These are phyloP conservation scores for Penicillium cinerascens DNA, from an alignment of 495 filamentous ascomycete species.

Conservation along the genomic window DNA sequence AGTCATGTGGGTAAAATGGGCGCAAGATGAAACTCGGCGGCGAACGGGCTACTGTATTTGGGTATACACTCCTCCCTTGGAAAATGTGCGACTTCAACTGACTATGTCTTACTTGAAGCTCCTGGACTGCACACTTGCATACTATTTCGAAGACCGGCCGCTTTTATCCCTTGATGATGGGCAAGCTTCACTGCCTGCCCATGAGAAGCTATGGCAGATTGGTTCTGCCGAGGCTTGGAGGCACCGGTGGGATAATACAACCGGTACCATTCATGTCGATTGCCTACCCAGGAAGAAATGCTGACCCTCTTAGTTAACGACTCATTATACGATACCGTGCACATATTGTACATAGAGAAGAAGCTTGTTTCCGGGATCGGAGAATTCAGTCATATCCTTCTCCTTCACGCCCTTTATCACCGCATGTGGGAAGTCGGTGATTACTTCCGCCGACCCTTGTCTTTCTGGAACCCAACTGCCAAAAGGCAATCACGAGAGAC, in stretches of 20 bases:
- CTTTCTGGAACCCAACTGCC: slow-evolving; percentile 48
- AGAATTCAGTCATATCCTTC: slow-evolving; percentile 47
- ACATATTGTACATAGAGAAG: slow-evolving; percentile 51
- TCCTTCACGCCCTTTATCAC: slow-evolving; percentile 49
- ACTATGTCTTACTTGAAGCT: slow-evolving; percentile 24
- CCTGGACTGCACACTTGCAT: slow-evolving; percentile 45
- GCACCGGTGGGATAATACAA: slow-evolving; percentile 23
- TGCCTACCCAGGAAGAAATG: background rate
- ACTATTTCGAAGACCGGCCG: slow-evolving; percentile 38
- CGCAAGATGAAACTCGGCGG: slow-evolving; percentile 35
- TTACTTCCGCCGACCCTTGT: slow-evolving; percentile 44
- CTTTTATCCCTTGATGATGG: slow-evolving; percentile 41
- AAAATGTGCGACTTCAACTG: background rate
- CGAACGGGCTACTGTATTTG: slow-evolving; percentile 47
- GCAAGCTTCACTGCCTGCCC: slow-evolving; percentile 40
- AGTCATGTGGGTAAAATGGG: slow-evolving; percentile 22
- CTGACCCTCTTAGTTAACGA: slow-evolving; percentile 24
- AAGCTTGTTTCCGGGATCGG: slow-evolving; percentile 36
- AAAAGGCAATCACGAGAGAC: slow-evolving; percentile 39
- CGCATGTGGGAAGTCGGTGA: slow-evolving; percentile 50
- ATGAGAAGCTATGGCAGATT: slow-evolving; percentile 48
- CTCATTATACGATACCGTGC: slow-evolving; percentile 43
- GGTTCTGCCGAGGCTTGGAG: slow-evolving; percentile 36
- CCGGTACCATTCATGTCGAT: slow-evolving; percentile 17
- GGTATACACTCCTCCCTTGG: slow-evolving; percentile 21